phyloP scores from a whole-genome alignment of 208 protist species.

The Leishmania amazonensis region DNA sequence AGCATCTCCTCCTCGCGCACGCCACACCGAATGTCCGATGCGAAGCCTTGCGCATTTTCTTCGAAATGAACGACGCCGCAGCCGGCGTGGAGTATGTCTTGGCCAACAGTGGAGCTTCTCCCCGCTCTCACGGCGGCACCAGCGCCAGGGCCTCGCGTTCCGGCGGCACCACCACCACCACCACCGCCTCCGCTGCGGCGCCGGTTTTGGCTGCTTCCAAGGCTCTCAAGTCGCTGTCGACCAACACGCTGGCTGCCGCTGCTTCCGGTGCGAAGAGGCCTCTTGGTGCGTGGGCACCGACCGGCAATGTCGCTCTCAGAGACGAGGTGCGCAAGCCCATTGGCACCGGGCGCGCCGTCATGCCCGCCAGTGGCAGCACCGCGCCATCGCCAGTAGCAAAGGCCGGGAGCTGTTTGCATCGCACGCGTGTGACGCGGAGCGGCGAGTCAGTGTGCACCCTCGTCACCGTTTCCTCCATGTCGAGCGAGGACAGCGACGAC shows the following conservation, averaged over 20 bases:
- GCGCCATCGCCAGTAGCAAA: neutral
- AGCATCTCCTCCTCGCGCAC: slow-evolving; percentile 33
- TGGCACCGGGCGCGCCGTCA: neutral
- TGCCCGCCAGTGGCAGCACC: neutral
- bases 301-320: neutral
- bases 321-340: neutral
- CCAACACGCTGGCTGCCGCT: slow-evolving; percentile 1
- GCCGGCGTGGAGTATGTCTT: slow-evolving; percentile 56
- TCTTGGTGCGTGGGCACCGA: neutral
- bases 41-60: slow-evolving; percentile 62
- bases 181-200: neutral
- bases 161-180: neutral
- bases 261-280: neutral
- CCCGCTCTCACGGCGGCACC: slow-evolving; percentile 6
- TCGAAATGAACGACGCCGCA: slow-evolving; percentile 45
- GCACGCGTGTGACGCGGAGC: slow-evolving; percentile 17
- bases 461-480: slow-evolving; percentile 47
- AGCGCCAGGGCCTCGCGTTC: slow-evolving; percentile 10
- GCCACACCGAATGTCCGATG: slow-evolving; percentile 52
- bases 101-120: slow-evolving; percentile 1
- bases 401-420: slow-evolving; percentile 12
- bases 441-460: slow-evolving; percentile 41
- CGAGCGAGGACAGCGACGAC: slow-evolving; percentile 18
- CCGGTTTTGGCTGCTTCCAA: neutral
- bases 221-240: slow-evolving; percentile 4